Percentiles rank a stretch among this genome's conserved stretches.
These are phyloP conservation scores for Hyaloscypha variabilis DNA, from an alignment of 495 filamentous ascomycete genomes.

Conservation along the genomic window DNA sequence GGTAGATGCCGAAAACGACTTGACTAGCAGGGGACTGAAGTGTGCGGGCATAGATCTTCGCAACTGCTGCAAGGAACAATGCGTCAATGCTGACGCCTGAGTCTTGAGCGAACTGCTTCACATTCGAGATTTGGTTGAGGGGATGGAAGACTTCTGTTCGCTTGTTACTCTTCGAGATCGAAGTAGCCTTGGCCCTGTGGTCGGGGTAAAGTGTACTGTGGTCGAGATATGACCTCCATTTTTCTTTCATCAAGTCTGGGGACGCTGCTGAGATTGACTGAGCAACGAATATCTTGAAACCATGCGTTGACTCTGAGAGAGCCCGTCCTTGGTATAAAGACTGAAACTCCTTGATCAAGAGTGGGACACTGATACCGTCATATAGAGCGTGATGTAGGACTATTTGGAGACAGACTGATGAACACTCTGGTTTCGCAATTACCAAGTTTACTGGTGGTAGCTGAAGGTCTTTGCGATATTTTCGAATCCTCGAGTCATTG, in stretches of 20 bases:
- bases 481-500: conserved; percentile 24
- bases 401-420: conserved; percentile 33
- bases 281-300: conserved; percentile 28
- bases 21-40: conserved; percentile 30
- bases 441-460: conserved; percentile 28
- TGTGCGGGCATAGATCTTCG: conserved; percentile 42
- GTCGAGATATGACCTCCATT: conserved; percentile 51
- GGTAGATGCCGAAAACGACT: conserved; percentile 56
- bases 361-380: conserved; percentile 56
- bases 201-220: conserved; percentile 22
- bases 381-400: conserved; percentile 63
- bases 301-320: not conserved
- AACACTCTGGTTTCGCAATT: conserved; percentile 24
- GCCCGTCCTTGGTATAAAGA: conserved; percentile 35
- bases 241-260: conserved; percentile 31
- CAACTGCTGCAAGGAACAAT: conserved; percentile 50
- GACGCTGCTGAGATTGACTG: conserved; percentile 13
- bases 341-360: conserved; percentile 48
- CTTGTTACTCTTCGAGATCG: not conserved
- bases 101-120: conserved; percentile 35
- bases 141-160: conserved; percentile 47
- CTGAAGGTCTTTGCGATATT: conserved; percentile 19
- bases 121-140: conserved; percentile 19
- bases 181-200: not conserved
- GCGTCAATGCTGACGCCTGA: conserved; percentile 50